Evolutionary conservation across 2,329 filamentous ascomycete species (phyloP), one percentile per base, ranked within the genome.

Genomic region (Atkinsonella texensis): DNA sequence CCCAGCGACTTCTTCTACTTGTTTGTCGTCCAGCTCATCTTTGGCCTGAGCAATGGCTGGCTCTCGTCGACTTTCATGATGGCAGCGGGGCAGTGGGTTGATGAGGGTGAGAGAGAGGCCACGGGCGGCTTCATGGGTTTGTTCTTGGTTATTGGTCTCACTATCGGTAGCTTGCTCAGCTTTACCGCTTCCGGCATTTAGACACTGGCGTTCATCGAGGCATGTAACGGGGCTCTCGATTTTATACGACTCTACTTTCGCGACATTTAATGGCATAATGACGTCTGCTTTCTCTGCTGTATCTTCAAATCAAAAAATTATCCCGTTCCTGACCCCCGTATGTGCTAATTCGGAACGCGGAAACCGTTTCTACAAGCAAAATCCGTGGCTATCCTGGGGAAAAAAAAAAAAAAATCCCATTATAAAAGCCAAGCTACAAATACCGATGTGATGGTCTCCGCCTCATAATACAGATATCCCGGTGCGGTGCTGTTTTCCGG

Each of bases 91-190:
- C 81, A 87, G 58, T 91, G 83, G 79, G 90, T 97, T 1, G 83
- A 84, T 4, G 80, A 84, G 1, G 81, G 84, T 10, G 91, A 98
- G 71, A 76, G 86, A 35, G 89, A 95, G 70, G 90, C 89, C 6
- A 84, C 89, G 0, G 93, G 91, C 46, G 89, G 86, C 1, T 97
- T 97, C 65, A 97, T 98, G 93, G 85, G 87, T 3, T 67, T 96
- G 56, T 89, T 85, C 65, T 78, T 97, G n/a, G 87, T 96, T 17
- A 81, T 79, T 5, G 93, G 93, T 0, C 69, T 97, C 68, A 80
- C 89, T 2, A 75, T 76, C 23, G 93, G 93, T n/a, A 97, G 91
- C 69, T 68, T 97, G 60, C 67, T 94, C 64, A 97, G 90, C 65
- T 98, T 97, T 68, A 75, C 82, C 10, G 80, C 81, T 55, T 77